These are phyloP conservation scores for bread wheat (Triticum aestivum) DNA, from an alignment of 176 grass and related monocot species.

Conservation along the genomic window DNA sequence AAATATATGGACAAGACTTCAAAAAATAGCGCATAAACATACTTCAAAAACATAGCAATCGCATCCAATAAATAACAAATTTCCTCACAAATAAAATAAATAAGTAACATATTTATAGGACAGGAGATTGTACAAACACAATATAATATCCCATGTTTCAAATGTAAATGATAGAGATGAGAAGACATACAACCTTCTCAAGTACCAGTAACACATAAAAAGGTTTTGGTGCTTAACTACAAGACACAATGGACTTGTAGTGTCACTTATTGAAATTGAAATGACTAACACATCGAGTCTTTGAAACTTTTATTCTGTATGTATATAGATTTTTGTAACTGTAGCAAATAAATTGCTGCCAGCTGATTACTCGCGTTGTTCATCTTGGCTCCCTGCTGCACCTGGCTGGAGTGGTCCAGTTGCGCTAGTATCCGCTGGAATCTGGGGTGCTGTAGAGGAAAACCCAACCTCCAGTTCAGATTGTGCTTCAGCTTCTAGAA, in stretches of 20 bases:
- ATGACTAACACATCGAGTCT: not conserved
- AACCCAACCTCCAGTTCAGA: not conserved
- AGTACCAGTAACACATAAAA: not conserved
- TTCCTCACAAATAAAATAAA: not conserved
- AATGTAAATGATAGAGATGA: not conserved
- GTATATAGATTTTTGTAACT: no score
- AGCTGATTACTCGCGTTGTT: not conserved
- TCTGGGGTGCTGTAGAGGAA: not conserved
- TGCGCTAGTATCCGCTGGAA: not conserved
- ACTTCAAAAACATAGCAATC: no score
- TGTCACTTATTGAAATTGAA: not conserved
- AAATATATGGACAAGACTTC: no score
- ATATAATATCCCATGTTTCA: not conserved
- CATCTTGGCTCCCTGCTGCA: not conserved
- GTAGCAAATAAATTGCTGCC: not conserved
- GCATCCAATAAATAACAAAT: not conserved
- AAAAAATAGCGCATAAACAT: no score
- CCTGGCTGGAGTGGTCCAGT: not conserved
- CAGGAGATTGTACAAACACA: not conserved
- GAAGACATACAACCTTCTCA: not conserved
- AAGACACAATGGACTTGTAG: not conserved
- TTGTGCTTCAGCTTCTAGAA: not conserved
- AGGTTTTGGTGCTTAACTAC: not conserved
- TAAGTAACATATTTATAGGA: not conserved
- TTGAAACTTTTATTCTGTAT: not conserved